Base-by-base conservation (phyloP, 2,329 filamentous ascomycete species). In the Dothistroma septosporum region DNA sequence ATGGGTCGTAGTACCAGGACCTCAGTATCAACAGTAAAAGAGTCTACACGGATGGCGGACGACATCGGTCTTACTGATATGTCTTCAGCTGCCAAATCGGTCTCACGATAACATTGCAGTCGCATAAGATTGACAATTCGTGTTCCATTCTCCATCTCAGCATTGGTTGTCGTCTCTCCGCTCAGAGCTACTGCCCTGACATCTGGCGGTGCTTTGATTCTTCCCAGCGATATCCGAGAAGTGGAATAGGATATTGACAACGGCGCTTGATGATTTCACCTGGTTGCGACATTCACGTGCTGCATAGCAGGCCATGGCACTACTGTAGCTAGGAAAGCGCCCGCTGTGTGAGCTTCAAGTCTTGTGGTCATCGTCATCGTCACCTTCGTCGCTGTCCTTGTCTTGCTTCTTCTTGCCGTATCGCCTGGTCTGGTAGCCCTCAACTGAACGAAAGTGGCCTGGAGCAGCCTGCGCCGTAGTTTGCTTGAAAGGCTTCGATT, bases 341-440 rank as follows among this genome's bases (percentile, higher is more conserved):
- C 24, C 24, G 24, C 24, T 28, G 24, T 28, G 2, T 28, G 24
- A 28, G 24, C 3, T 28, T 28, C 6, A 28, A 28, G 24, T 28
- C 24, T 61, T 55, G n/a, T 57, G 55, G 8, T 60, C 61, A 16
- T 62, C 54, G 9, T 59, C 55, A 14, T 54, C 50, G 19, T 61
- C 62, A 10, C 61, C 62, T 9, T 61, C 58, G 22, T 58, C 57
- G 8, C 57, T 59, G 14, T 55, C 28, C 24, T 55, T 54, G 14
- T 48, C 31, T 19, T 50, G 49, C 49, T 48, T 22, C n/a, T 22
- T 24, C 32, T 57, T 64, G 16, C 57, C 56, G 32, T 62, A 59
- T 4, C n/a, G 49, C 61, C 58, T 66, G 10, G 71, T 69, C 58
- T 68, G 65, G 54, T 72, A 73, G 0, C 71, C 71, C 59, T 73